phyloP scores from a whole-genome alignment of 2,329 filamentous ascomycete genomes.

The Trichoderma hamatum region DNA sequence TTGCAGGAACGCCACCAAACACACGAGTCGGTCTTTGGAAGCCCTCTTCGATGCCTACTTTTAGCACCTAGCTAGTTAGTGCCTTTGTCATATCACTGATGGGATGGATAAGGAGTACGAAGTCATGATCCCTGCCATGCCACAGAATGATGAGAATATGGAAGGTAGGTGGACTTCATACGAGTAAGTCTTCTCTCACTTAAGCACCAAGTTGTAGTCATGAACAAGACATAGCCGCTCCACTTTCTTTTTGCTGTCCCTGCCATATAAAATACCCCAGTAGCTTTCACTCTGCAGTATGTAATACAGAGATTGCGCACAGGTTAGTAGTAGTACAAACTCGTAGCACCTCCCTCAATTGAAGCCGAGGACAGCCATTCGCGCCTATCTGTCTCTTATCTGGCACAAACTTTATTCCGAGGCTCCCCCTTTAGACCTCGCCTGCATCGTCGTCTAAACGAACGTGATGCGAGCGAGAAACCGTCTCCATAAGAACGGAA shows the following conservation, averaged over 20 bases:
- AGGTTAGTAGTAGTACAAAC: not conserved
- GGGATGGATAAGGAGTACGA: not conserved
- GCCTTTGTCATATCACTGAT: not conserved
- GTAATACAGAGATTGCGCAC: not conserved
- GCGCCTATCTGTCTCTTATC: conserved; percentile 4
- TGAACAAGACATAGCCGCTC: not conserved
- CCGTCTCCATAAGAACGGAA: conserved; percentile 5
- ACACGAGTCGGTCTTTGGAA: not conserved
- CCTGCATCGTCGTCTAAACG: conserved; percentile 8
- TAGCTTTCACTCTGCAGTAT: not conserved
- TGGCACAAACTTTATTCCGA: conserved; percentile 23
- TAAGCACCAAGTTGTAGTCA: not conserved
- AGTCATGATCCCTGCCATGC: not conserved
- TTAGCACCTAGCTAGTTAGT: not conserved
- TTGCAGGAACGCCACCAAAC: conserved; percentile 7
- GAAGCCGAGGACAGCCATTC: not conserved
- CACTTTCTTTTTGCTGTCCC: not conserved
- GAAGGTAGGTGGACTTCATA: not conserved
- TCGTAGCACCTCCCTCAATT: not conserved
- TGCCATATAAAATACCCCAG: not conserved
- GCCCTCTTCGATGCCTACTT: not conserved
- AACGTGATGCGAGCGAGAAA: conserved; percentile 10
- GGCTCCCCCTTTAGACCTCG: conserved; percentile 11
- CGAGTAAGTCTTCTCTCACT: not conserved
- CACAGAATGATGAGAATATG: not conserved